Base-by-base conservation (phyloP, 164 flowering plant species). In the Warburgia ugandensis region DNA sequence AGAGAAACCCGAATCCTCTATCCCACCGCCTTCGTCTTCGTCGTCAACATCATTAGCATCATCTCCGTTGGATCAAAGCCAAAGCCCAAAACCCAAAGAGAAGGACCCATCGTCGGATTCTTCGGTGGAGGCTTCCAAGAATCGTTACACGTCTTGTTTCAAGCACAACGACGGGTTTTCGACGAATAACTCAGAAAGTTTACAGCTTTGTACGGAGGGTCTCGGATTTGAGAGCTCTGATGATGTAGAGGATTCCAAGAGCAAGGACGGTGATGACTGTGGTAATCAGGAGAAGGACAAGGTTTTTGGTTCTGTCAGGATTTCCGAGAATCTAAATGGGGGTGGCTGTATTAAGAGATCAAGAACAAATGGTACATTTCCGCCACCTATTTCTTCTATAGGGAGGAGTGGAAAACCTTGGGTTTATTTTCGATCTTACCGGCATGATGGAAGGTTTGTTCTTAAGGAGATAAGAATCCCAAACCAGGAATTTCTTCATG, bases 161-260 rank as follows among this genome's bases (percentile, higher is more conserved):
- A 17, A 13, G 64, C 68, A 48, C 65, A 13, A 45, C 66, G 47
- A 5, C 64, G 68, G 32, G 74, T 72, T 20, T 71, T 65, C 33
- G 69, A 66, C 74, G 4, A 73, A 49, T 78, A 74, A 67, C 28
- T 28, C 31, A 0, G 81, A 75, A 28, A 78, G 75, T 61, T 62
- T 80, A 47, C 80, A 83, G 37, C 58, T 75, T 1, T 88, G 94
- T 73, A 85, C 91, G 0, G 95, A 89, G 51, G 87, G 87, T 2
- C 83, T 85, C 25, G 97, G 97, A 2, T 80, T 68, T 31, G 95
- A 89, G 50, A 86, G 97, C 73, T 77, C 66, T 33, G 89, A 68
- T 35, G 84, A 76, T 45, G 74, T 76, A 0, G 95, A 85, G 54
- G 83, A 80, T 43, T 8, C 57, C 45, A 63, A 36, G 39, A 63